A percentile compares a stretch with the other conserved stretches of the same genome.
Evolutionary conservation across 2,329 filamentous ascomycete species (phyloP).

Genomic region (Aquanectria penicillioides): DNA sequence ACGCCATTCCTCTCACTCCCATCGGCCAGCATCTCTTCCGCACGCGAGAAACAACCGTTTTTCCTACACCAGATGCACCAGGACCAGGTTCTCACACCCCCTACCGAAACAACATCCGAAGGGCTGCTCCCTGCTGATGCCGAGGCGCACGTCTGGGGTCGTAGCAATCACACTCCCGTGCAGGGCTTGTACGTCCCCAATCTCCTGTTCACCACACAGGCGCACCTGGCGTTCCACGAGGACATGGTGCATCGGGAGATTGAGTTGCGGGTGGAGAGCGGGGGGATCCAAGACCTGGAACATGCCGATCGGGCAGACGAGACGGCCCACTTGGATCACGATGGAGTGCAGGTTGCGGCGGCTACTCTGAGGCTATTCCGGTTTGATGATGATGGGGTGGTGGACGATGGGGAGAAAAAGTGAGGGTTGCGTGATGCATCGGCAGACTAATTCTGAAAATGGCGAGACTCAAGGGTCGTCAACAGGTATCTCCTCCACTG

Average conservation of each 20-base stretch:
- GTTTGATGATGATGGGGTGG: slow-evolving; percentile 57
- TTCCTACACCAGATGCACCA: slow-evolving; percentile 84
- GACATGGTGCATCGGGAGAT: slow-evolving; percentile 75
- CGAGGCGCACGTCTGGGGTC: slow-evolving; percentile 67
- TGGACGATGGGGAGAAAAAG: no score
- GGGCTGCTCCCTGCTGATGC: slow-evolving; percentile 51
- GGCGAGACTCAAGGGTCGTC: no score
- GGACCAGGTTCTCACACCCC: slow-evolving; percentile 74
- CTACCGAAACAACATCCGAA: slow-evolving; percentile 57
- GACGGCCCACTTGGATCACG: slow-evolving; percentile 71
- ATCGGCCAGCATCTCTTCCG: slow-evolving; percentile 77
- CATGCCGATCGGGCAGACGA: slow-evolving; percentile 70
- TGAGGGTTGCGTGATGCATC: no score
- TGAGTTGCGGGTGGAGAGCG: slow-evolving; percentile 64
- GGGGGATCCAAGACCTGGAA: slow-evolving; percentile 70
- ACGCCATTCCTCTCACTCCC: slow-evolving; percentile 69
- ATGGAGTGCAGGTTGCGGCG: slow-evolving; percentile 73
- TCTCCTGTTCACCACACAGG: slow-evolving; percentile 78
- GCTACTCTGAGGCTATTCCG: slow-evolving; percentile 72
- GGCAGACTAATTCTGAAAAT: no score
- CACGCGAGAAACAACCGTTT: slow-evolving; percentile 57
- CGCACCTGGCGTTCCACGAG: slow-evolving; percentile 80
- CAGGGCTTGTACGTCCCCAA: slow-evolving; percentile 78
- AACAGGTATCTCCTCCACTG: no score
- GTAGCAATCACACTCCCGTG: slow-evolving; percentile 71